These are phyloP conservation scores for Starmerella stellata DNA, from an alignment of 805 yeast genomes.

Conservation along the genomic window DNA sequence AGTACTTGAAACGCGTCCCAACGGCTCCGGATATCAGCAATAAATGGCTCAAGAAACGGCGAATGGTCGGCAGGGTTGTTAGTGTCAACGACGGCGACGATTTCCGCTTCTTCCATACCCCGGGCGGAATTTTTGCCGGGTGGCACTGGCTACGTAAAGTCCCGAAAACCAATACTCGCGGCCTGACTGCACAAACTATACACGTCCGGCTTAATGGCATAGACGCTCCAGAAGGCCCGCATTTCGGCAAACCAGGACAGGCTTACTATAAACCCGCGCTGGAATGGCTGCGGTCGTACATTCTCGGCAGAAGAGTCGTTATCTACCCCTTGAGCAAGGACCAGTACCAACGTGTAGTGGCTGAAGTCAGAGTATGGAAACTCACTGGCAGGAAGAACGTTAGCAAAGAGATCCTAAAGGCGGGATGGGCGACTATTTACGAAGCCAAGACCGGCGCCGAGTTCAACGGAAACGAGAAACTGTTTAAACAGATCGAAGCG, in stretches of 20 bases:
- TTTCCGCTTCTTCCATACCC: conserved; percentile 79
- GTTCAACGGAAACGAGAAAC: conserved; percentile 57
- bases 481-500: conserved; percentile 42
- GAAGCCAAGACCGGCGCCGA: conserved; percentile 70
- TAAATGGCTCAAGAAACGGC: conserved; percentile 27
- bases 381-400: conserved; percentile 61
- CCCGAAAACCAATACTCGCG: conserved; percentile 37
- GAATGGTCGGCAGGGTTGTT: conserved; percentile 56
- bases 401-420: conserved; percentile 67
- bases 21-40: conserved; percentile 35
- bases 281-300: conserved; percentile 47
- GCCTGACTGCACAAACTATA: conserved; percentile 44
- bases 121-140: conserved; percentile 74
- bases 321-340: conserved; percentile 68
- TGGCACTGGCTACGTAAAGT: conserved; percentile 78
- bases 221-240: conserved; percentile 92
- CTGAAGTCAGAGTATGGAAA: conserved; percentile 44
- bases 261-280: conserved; percentile 74
- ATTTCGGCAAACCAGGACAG: conserved; percentile 87
- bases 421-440: conserved; percentile 75
- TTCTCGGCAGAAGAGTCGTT: conserved; percentile 49
- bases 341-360: conserved; percentile 79
- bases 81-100: conserved; percentile 94
- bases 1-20: conserved; percentile 34
- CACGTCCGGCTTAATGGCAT: conserved; percentile 76